Percentiles rank a stretch among this genome's conserved stretches.
phyloP scores from a whole-genome alignment of 345 rosid genomes.

The Xanthoceras sorbifolium region DNA sequence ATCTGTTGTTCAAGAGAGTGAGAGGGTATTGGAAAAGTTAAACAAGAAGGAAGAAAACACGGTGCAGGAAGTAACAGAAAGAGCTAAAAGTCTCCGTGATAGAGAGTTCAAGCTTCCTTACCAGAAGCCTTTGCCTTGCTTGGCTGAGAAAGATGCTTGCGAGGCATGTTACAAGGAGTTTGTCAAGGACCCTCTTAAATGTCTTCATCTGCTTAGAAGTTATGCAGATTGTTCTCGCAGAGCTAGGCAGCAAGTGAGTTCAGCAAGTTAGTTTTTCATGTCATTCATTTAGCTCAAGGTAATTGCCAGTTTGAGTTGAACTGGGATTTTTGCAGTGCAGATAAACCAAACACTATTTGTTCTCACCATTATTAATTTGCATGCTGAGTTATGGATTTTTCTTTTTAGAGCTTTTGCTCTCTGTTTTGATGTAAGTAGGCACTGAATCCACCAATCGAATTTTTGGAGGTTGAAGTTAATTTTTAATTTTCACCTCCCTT shows the following conservation, averaged over 20 bases:
- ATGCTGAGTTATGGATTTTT: neutral
- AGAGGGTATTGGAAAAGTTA: conserved; percentile 66
- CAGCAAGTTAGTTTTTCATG: conserved; percentile 25
- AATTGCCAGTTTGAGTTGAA: conserved; percentile 2
- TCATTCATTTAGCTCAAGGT: neutral
- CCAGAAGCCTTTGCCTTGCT: conserved; percentile 84
- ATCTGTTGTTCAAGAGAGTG: conserved; percentile 67
- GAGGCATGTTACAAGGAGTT: conserved; percentile 78
- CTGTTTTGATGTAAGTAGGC: no score
- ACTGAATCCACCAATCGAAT: no score
- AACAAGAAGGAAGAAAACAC: conserved; percentile 69
- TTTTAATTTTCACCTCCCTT: no score
- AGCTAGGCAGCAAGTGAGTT: conserved; percentile 52
- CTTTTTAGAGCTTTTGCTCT: conserved; percentile 11
- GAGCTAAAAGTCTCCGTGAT: conserved; percentile 77
- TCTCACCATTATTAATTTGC: neutral
- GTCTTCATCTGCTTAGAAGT: conserved; percentile 52
- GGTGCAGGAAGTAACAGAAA: conserved; percentile 65
- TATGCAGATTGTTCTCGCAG: conserved; percentile 76
- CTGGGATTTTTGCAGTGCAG: neutral
- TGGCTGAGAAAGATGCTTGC: conserved; percentile 69
- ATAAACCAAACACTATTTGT: conserved; percentile 12
- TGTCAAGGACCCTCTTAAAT: conserved; percentile 56
- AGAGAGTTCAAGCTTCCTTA: conserved; percentile 89
- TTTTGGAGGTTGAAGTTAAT: no score